These are phyloP conservation scores for Euphorbia pulcherrima DNA, from an alignment of 345 rosid genomes.

Conservation along the genomic window DNA sequence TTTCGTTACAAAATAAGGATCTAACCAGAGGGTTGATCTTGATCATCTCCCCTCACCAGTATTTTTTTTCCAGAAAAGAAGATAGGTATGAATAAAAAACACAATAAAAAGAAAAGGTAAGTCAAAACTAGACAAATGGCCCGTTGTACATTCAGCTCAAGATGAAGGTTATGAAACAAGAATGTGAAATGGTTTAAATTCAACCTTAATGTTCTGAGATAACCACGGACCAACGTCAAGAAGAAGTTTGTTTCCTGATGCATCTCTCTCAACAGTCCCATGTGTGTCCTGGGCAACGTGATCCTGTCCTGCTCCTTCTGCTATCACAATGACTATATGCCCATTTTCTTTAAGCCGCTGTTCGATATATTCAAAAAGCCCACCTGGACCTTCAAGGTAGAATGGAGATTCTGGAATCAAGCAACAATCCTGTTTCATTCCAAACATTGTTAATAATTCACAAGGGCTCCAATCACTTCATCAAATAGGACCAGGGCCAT, in stretches of 20 bases:
- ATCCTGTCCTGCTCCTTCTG: constrained; percentile 97
- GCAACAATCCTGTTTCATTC: constrained; percentile 82
- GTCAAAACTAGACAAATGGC: neutral
- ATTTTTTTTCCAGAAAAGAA: neutral
- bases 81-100: neutral
- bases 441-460: constrained; percentile 18
- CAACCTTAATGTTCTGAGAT: constrained; percentile 80
- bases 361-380: constrained; percentile 80
- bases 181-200: neutral
- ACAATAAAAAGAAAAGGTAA: neutral
- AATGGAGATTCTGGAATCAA: constrained; percentile 96
- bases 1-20: neutral
- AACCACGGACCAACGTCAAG: constrained; percentile 93
- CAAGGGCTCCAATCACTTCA: neutral
- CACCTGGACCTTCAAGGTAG: constrained; percentile 82
- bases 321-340: constrained; percentile 79
- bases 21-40: neutral
- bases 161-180: constrained; percentile 10
- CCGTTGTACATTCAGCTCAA: neutral
- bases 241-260: constrained; percentile 82
- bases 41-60: neutral
- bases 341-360: constrained; percentile 71
- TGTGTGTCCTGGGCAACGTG: constrained; percentile 57
- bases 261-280: constrained; percentile 57
- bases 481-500: neutral